Base-by-base conservation (phyloP, 768 basidiomycete species). In the Zangia roseola region DNA sequence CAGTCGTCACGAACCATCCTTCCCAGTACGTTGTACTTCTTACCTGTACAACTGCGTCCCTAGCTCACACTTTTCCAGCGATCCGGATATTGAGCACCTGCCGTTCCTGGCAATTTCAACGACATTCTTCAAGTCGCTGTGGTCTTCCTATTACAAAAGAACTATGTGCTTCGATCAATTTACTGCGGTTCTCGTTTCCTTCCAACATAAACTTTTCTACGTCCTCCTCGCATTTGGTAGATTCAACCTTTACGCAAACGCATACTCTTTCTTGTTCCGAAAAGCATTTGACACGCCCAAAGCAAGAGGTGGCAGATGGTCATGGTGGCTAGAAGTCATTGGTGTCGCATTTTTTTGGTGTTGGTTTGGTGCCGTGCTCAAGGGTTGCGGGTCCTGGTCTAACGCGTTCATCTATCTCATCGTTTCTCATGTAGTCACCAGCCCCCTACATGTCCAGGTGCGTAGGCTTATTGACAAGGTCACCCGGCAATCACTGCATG, bases 1-100 rank as follows among this genome's bases (percentile, higher is more conserved):
- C 57, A 97, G 94, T 97, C 43, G 91, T 97, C 44, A 88, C 95
- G n/a, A 97, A 98, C 62, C 92, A 97, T 56, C 94, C 93, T 6
- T 86, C 94, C 39, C 97, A 99, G 84, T 94, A 76, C 52, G 84
- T 71, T 19, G 21, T 33, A 20, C 50, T 31, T 17, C 24, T 35
- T 21, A 1, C 23, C 7, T 20, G 31, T 16, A 31, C 31, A 14
- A n/a, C n/a, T 17, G 10, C 10, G 4, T 23, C 41, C 33, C 20
- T 28, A n/a, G 38, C 64, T 62, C 30, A 47, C 17, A 2, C 44
- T 49, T 23, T 47, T 20, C 17, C 54, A 90, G 87, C 63, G 88
- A 91, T 63, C 89, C 88, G 2, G 88, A 91, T 62, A 91, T 91
- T 51, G 82, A 85, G 64, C 86, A 91, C 61, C 72, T 98, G 16